Evolutionary conservation across 768 basidiomycete species (phyloP).

Genomic region (Leccinum rimulosum): DNA sequence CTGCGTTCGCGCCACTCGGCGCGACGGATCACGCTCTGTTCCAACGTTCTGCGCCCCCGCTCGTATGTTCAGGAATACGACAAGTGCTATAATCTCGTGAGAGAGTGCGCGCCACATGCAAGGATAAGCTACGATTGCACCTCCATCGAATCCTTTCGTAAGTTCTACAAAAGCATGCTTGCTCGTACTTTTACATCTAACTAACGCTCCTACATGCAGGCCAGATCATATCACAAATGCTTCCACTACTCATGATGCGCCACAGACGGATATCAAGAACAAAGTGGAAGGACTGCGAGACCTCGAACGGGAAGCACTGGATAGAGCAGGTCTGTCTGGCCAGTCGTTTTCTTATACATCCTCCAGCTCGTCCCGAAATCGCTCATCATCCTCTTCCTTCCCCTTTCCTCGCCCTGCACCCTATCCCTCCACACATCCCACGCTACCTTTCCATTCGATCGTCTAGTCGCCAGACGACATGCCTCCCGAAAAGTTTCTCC

Average conservation of each 20-base stretch:
- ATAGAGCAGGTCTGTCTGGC: constrained; percentile 65
- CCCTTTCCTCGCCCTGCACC: background rate
- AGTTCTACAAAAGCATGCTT: constrained; percentile 30
- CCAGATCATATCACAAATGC: constrained; percentile 66
- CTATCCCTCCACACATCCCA: background rate
- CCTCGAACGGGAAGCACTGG: constrained; percentile 70
- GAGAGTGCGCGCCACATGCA: constrained; percentile 58
- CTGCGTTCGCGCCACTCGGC: background rate
- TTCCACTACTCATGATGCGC: constrained; percentile 83
- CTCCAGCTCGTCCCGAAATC: background rate
- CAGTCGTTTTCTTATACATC: background rate
- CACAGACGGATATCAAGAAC: constrained; percentile 75
- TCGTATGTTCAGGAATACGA: constrained; percentile 62
- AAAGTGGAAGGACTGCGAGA: constrained; percentile 68
- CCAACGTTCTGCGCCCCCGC: background rate
- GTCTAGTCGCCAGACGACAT: constrained; percentile 54
- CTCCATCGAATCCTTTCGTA: constrained; percentile 67
- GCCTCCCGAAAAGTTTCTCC: constrained; percentile 60
- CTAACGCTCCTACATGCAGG: constrained; percentile 39
- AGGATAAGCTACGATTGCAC: constrained; percentile 52
- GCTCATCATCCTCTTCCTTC: background rate
- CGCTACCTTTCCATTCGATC: background rate
- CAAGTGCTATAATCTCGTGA: constrained; percentile 57
- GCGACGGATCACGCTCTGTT: constrained; percentile 2
- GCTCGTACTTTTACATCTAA: background rate